These are phyloP conservation scores for Cryptosporidium sp. DNA, from an alignment of 169 alveolate genomes.

Conservation along the genomic window DNA sequence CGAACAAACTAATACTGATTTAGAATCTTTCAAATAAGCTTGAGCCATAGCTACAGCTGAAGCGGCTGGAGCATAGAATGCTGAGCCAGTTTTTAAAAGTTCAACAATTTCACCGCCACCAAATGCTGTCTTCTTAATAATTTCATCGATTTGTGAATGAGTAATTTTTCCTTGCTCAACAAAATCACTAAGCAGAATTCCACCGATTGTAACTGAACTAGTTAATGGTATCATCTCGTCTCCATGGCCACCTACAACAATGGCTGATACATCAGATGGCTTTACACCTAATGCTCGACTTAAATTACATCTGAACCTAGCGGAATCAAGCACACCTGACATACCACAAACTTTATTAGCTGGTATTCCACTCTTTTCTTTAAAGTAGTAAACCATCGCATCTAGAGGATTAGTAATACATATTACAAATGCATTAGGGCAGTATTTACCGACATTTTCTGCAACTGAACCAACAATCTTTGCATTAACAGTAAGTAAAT, in stretches of 20 bases:
- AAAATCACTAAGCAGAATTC: conserved; percentile 82
- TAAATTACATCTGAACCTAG: conserved; percentile 84
- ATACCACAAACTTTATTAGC: conserved; percentile 87
- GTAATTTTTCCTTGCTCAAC: conserved; percentile 78
- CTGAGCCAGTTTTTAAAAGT: conserved; percentile 80
- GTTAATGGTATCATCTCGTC: conserved; percentile 88
- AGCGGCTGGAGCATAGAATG: conserved; percentile 84
- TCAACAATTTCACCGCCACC: conserved; percentile 83
- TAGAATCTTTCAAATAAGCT: conserved; percentile 82
- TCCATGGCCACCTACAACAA: conserved; percentile 90
- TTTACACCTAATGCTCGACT: conserved; percentile 83
- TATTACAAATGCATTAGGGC: conserved; percentile 88
- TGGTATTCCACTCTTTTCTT: conserved; percentile 86
- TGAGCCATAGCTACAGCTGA: conserved; percentile 83
- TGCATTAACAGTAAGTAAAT: conserved; percentile 84
- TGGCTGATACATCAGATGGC: conserved; percentile 85
- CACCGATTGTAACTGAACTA: conserved; percentile 82
- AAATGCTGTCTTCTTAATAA: conserved; percentile 80
- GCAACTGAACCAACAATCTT: conserved; percentile 85
- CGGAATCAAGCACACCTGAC: conserved; percentile 88
- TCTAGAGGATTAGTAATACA: conserved; percentile 90
- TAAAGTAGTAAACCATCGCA: conserved; percentile 84
- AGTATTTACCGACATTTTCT: conserved; percentile 84
- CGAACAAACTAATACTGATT: conserved; percentile 86
- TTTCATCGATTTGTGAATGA: conserved; percentile 77